Conservation (phyloP, 495 filamentous ascomycete species). For the Chaetomium cochliodes region DNA sequence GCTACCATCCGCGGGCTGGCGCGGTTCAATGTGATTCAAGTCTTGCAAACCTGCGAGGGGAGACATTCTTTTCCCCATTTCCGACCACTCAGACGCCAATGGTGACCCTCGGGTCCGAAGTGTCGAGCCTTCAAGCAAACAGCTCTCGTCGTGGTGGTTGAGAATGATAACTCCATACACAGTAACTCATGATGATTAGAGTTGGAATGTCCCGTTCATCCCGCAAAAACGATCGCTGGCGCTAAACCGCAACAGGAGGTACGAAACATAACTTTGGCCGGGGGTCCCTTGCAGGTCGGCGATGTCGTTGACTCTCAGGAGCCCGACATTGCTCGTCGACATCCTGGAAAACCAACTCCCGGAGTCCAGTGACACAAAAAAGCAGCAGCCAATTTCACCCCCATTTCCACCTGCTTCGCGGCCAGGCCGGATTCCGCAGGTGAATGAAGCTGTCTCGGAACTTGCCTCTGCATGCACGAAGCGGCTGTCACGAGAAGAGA, state of each 20-base stretch:
- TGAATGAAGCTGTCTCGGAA: slow-evolving; percentile 21
- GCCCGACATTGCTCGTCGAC: slow-evolving; percentile 9
- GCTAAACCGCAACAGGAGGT: slow-evolving; percentile 13
- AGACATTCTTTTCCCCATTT: neutral
- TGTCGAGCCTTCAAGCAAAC: too few species aligned
- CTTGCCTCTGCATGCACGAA: slow-evolving; percentile 8
- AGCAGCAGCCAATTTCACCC: neutral
- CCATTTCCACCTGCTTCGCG: slow-evolving; percentile 1
- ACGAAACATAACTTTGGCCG: slow-evolving; percentile 11
- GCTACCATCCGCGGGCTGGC: neutral
- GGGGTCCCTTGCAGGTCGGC: slow-evolving; percentile 24
- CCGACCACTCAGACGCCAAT: too few species aligned
- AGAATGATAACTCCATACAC: too few species aligned
- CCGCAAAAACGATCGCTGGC: slow-evolving; percentile 5
- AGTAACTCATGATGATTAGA: slow-evolving; percentile 1
- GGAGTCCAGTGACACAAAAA: slow-evolving; percentile 5
- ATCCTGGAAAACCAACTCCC: neutral
- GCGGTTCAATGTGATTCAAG: neutral
- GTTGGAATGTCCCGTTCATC: slow-evolving; percentile 1
- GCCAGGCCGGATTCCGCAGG: slow-evolving; percentile 9
- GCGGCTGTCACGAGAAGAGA: neutral
- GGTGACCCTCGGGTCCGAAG: too few species aligned
- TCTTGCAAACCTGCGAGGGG: neutral
- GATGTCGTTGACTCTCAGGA: slow-evolving; percentile 10
- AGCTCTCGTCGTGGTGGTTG: neutral